phyloP scores from a whole-genome alignment of 306 rosid genomes.

The Prunus kanzakura region DNA sequence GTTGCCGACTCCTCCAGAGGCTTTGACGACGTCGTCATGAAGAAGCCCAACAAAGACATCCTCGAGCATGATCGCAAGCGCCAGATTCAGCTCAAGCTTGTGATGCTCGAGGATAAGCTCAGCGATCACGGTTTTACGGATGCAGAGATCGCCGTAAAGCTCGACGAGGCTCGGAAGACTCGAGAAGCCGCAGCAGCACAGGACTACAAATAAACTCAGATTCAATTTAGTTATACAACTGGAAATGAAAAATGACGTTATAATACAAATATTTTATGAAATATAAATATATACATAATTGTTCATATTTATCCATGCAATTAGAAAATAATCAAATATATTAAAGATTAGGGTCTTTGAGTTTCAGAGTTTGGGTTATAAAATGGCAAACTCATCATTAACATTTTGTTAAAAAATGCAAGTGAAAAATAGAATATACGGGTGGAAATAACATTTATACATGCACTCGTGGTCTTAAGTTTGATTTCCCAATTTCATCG shows the following conservation, averaged over 20 bases:
- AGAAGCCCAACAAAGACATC: conserved; percentile 69
- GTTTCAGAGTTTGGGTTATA: no score
- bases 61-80: conserved; percentile 94
- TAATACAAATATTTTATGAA: no score
- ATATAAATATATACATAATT: no score
- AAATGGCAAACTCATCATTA: no score
- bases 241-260: no score
- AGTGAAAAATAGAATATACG: no score
- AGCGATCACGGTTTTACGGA: conserved; percentile 69
- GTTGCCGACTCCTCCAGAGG: conserved; percentile 56
- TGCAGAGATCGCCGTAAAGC: conserved; percentile 57
- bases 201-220: no score
- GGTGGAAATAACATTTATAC: neutral
- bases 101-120: conserved; percentile 76
- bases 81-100: conserved; percentile 82
- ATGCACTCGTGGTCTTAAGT: neutral
- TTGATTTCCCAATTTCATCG: neutral
- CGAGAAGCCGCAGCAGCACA: conserved; percentile 41
- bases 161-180: conserved; percentile 52
- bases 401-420: no score
- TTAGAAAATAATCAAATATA: no score
- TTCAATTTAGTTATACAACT: no score
- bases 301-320: no score
- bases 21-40: conserved; percentile 63
- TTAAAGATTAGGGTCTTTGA: no score